Evolutionary conservation across 1,284 basidiomycete species (phyloP).

Genomic region (Cystobasidium slooffiae): DNA sequence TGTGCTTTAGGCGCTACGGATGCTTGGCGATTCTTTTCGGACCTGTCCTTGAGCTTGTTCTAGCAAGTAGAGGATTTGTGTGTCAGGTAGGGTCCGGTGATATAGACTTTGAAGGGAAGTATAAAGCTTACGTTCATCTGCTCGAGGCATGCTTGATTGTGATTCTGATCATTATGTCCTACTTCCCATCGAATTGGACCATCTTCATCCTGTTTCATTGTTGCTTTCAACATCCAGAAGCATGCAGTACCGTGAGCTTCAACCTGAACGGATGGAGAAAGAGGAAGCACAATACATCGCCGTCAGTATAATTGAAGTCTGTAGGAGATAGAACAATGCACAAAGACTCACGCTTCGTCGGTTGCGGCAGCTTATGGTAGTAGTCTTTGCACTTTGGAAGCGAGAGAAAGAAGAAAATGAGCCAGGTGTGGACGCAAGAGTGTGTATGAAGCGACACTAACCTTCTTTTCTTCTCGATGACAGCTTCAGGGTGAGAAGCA

Average conservation of each 20-base stretch:
- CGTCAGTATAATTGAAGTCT: not conserved
- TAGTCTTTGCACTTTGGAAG: not conserved
- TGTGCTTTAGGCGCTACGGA: not conserved
- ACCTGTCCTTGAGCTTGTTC: not conserved
- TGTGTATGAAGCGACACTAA: not conserved
- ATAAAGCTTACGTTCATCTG: conserved; percentile 8
- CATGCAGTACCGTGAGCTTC: conserved; percentile 12
- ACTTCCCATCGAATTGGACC: not conserved
- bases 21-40: too few relatives aligned
- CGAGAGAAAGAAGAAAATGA: not conserved
- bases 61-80: not conserved
- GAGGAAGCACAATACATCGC: not conserved
- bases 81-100: too few relatives aligned
- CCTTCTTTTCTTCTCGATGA: conserved; percentile 34
- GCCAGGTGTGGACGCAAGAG: too few relatives aligned
- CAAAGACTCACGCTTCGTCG: conserved; percentile 17
- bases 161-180: not conserved
- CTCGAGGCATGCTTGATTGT: not conserved
- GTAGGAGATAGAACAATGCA: too few relatives aligned
- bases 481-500: conserved; percentile 14
- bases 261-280: not conserved
- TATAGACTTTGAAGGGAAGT: not conserved
- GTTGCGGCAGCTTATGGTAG: conserved; percentile 26
- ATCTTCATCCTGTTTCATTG: not conserved
- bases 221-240: conserved; percentile 16